These are phyloP conservation scores for Microcera coccophila DNA, from an alignment of 2,329 filamentous ascomycete species.

Conservation along the genomic window DNA sequence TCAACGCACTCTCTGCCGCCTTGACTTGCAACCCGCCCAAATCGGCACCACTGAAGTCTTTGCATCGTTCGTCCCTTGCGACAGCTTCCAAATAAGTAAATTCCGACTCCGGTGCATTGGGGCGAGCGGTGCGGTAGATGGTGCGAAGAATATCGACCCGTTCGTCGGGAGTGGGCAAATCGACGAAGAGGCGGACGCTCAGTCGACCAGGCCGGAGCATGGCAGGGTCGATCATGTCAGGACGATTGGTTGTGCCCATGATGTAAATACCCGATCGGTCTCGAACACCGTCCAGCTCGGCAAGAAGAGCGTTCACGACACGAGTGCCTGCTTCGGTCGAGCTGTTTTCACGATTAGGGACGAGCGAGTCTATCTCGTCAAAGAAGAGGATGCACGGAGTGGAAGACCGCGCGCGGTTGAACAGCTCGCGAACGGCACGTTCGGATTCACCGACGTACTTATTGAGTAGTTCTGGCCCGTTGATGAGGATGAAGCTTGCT, in stretches of 20 bases:
- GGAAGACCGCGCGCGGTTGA: conserved; percentile 78
- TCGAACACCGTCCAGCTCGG: conserved; percentile 84
- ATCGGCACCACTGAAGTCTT: conserved; percentile 71
- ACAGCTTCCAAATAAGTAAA: conserved; percentile 56
- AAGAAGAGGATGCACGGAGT: conserved; percentile 96
- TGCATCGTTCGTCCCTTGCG: conserved; percentile 64
- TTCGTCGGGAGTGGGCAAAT: conserved; percentile 73
- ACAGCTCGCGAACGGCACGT: conserved; percentile 86
- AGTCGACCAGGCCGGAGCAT: conserved; percentile 90
- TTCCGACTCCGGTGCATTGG: conserved; percentile 40
- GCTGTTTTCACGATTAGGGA: conserved; percentile 74
- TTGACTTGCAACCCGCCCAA: conserved; percentile 47
- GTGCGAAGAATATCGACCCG: conserved; percentile 82
- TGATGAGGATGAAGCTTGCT: conserved; percentile 97
- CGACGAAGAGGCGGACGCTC: conserved; percentile 84
- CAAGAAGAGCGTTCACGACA: conserved; percentile 91
- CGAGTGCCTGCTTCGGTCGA: conserved; percentile 79
- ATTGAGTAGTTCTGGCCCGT: conserved; percentile 92
- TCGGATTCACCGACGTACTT: conserved; percentile 98
- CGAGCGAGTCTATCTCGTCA: conserved; percentile 91
- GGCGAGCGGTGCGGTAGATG: conserved; percentile 47
- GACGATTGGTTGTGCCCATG: conserved; percentile 89
- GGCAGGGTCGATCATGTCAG: conserved; percentile 93
- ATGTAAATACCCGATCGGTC: conserved; percentile 84
- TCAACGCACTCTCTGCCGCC: conserved; percentile 48